Evolutionary conservation across 805 yeast genomes (phyloP).

Genomic region (Saitoella complicata): DNA sequence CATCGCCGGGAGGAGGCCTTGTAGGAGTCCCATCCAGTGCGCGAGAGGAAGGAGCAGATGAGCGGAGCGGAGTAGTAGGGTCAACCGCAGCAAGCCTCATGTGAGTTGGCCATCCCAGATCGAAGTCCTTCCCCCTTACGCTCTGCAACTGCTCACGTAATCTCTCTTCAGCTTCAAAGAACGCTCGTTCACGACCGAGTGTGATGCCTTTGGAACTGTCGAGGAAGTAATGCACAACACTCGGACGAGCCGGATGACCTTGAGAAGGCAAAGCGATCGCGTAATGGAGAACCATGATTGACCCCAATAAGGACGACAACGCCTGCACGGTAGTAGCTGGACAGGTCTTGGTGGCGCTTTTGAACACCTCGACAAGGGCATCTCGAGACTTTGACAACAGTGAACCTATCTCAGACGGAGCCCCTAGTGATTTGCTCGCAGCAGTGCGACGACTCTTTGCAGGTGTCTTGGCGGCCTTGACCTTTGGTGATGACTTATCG

Average conservation of each 20-base stretch:
- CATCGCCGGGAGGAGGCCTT: conserved; percentile 1
- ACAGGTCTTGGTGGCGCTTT: not conserved
- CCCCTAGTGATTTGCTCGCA: not conserved
- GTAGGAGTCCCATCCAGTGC: not conserved
- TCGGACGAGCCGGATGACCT: no score
- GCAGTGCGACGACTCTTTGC: not conserved
- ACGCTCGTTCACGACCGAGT: not conserved
- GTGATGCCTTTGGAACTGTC: no score
- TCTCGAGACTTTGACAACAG: not conserved
- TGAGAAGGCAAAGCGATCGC: no score
- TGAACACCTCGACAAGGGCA: not conserved
- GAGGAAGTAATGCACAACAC: no score
- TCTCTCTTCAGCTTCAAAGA: conserved; percentile 9
- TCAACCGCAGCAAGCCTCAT: no score
- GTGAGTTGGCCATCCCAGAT: conserved; percentile 4
- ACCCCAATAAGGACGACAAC: no score
- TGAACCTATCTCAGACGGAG: not conserved
- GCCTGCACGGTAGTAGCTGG: not conserved
- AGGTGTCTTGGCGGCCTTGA: not conserved
- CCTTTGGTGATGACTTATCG: not conserved
- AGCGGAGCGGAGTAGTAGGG: not conserved
- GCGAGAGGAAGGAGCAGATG: conserved; percentile 4
- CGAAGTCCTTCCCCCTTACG: conserved; percentile 11
- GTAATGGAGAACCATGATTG: no score
- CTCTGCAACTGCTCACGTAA: conserved; percentile 11